phyloP scores from a whole-genome alignment of 1,139 yeast genomes.

The Sugiyamaella neomexicana region DNA sequence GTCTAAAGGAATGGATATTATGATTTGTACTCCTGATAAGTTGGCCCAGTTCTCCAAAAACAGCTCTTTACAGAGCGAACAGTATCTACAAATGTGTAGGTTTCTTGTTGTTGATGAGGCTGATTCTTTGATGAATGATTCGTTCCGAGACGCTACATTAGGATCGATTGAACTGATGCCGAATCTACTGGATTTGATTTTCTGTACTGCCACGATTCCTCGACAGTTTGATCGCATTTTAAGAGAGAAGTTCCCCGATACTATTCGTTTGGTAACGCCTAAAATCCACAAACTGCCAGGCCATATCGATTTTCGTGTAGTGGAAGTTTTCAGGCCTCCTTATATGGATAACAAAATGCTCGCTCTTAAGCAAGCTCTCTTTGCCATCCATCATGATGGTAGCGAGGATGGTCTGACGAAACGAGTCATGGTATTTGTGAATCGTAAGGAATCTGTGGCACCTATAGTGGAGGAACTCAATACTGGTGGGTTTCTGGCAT shows the following conservation, averaged over 20 bases:
- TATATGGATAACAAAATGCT: conserved; percentile 80
- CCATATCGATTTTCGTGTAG: conserved; percentile 65
- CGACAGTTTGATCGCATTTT: conserved; percentile 68
- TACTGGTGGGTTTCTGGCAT: conserved; percentile 59
- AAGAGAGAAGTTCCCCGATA: conserved; percentile 61
- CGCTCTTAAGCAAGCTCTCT: conserved; percentile 84
- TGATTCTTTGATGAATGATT: conserved; percentile 83
- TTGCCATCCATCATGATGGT: conserved; percentile 81
- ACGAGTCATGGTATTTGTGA: conserved; percentile 84
- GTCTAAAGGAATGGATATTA: conserved; percentile 61
- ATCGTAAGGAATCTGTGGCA: conserved; percentile 64
- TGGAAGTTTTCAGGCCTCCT: conserved; percentile 74
- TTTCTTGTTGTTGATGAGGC: conserved; percentile 91
- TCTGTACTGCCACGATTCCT: conserved; percentile 92
- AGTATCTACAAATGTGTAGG: conserved; percentile 40
- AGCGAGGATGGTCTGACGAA: conserved; percentile 76
- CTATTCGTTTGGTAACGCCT: conserved; percentile 74
- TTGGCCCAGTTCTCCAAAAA: conserved; percentile 24
- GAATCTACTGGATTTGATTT: conserved; percentile 60
- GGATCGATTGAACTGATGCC: conserved; percentile 45
- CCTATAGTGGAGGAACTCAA: conserved; percentile 57
- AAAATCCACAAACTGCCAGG: conserved; percentile 79
- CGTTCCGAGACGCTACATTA: conserved; percentile 68
- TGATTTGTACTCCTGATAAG: conserved; percentile 75
- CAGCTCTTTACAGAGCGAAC: conserved; percentile 24